Base-by-base conservation (phyloP, 768 basidiomycete genomes). In the Termitomyces sp. region DNA sequence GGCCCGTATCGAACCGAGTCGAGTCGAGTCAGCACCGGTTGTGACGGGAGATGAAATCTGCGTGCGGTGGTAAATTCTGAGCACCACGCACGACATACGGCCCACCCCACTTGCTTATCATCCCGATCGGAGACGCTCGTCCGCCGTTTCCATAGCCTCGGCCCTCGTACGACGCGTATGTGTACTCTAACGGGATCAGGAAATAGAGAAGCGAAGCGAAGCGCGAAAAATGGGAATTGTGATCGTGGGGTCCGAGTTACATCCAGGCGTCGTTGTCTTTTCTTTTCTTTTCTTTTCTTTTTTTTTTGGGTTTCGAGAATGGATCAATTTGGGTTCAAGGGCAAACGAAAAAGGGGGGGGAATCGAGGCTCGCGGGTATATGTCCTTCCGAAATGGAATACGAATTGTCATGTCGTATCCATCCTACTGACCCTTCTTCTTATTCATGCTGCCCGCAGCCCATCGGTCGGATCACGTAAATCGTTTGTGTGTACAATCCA, bases 361-460 rank as follows among this genome's bases (percentile, higher is more conserved):
- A 5, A 26, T n/a, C n/a, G 35, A 50, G 37, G 35, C 23, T 50
- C 49, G 37, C 49, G 49, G 49, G 49, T 50, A 50, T n/a, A 50
- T 50, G 49, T 50, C 49, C 49, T 38, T 50, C 49, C 35, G 49
- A 26, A 50, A 50, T 50, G 35, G 37, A 50, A 50, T 38, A 17
- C 35, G 49, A 38, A 50, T 23, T 26, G 23, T 44, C 6, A 26
- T 44, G 43, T 43, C 21, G 42, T 26, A 5, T 15, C 6, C 30
- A 48, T 48, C 19, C 9, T 15, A 28, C 28, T 26, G 26, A 15
- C 7, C n/a, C n/a, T n/a, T n/a, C n/a, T 6, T 6, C 33, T 11
- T 11, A 11, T 33, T 33, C 33, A 11, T 23, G 10, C 33, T 33
- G 33, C 33, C 33, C 30, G 9, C 30, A 31, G 30, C 1, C 23